These are phyloP conservation scores for Simplicillium aogashimaense DNA, from an alignment of 2,329 filamentous ascomycete genomes.

Conservation along the genomic window DNA sequence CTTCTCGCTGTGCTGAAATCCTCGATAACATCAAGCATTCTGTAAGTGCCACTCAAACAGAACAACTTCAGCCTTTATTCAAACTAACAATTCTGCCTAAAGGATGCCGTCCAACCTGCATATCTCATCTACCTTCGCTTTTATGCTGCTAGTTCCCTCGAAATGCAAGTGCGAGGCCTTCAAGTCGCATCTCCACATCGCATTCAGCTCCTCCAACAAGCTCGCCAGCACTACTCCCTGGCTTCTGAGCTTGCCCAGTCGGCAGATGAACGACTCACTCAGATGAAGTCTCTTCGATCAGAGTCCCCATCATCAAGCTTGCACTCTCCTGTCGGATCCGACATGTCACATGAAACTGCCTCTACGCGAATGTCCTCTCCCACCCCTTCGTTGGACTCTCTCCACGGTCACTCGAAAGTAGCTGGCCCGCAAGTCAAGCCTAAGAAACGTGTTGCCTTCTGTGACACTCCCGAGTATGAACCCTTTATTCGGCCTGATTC, in stretches of 20 bases:
- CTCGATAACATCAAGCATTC: conserved; percentile 35
- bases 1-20: conserved; percentile 41
- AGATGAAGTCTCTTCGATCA: conserved; percentile 25
- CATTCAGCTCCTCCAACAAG: conserved; percentile 37
- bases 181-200: conserved; percentile 35
- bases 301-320: conserved; percentile 28
- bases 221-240: conserved; percentile 39
- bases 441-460: conserved; percentile 30
- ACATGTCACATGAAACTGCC: conserved; percentile 31
- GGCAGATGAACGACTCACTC: conserved; percentile 29
- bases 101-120: conserved; percentile 35
- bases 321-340: conserved; percentile 36
- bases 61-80: background rate
- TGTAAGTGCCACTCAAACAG: conserved; percentile 20
- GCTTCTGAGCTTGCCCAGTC: conserved; percentile 36
- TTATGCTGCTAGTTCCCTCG: conserved; percentile 50
- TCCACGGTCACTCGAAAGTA: conserved; percentile 11
- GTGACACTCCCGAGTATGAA: conserved; percentile 24
- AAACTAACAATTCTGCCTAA: background rate
- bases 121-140: conserved; percentile 51
- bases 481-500: conserved; percentile 48
- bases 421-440: conserved; percentile 11
- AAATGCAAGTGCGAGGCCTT: conserved; percentile 42
- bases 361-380: conserved; percentile 37
- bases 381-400: conserved; percentile 30